A percentile compares a stretch with the other conserved stretches of the same genome.
Conservation (phyloP, 2,329 filamentous ascomycete species). For the Epichloe gansuensis region DNA sequence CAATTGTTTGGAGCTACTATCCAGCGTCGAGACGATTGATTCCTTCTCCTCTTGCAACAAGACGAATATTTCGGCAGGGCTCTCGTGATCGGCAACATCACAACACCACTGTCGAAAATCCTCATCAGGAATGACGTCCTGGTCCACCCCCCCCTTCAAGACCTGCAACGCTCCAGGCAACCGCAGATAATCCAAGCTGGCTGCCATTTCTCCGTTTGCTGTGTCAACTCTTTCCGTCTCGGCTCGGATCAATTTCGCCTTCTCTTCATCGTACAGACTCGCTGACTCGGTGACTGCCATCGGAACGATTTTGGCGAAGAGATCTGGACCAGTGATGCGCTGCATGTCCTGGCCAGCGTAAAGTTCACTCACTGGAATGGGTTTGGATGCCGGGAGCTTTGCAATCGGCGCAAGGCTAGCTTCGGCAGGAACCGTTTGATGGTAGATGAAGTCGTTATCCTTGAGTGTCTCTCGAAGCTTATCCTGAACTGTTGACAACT, state of each 20-base stretch:
- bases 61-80: constrained; percentile 68
- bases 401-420: constrained; percentile 68
- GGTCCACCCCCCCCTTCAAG: constrained; percentile 79
- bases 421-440: constrained; percentile 79
- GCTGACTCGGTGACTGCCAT: constrained; percentile 93
- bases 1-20: constrained; percentile 72
- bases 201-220: constrained; percentile 90
- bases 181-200: constrained; percentile 85
- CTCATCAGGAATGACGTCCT: constrained; percentile 75
- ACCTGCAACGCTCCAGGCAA: constrained; percentile 82
- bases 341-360: constrained; percentile 97
- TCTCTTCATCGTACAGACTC: constrained; percentile 95
- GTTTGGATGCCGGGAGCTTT: constrained; percentile 89
- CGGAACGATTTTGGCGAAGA: constrained; percentile 93
- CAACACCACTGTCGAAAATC: constrained; percentile 92
- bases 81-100: constrained; percentile 75
- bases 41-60: constrained; percentile 66
- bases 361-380: constrained; percentile 90
- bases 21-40: constrained; percentile 56
- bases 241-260: constrained; percentile 85
- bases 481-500: constrained; percentile 67
- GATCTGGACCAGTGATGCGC: constrained; percentile 88
- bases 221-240: constrained; percentile 89
- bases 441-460: constrained; percentile 98
- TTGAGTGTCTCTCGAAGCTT: constrained; percentile 65